These are phyloP conservation scores for Glycine tomentella DNA, from an alignment of 306 rosid genomes.

Conservation along the genomic window DNA sequence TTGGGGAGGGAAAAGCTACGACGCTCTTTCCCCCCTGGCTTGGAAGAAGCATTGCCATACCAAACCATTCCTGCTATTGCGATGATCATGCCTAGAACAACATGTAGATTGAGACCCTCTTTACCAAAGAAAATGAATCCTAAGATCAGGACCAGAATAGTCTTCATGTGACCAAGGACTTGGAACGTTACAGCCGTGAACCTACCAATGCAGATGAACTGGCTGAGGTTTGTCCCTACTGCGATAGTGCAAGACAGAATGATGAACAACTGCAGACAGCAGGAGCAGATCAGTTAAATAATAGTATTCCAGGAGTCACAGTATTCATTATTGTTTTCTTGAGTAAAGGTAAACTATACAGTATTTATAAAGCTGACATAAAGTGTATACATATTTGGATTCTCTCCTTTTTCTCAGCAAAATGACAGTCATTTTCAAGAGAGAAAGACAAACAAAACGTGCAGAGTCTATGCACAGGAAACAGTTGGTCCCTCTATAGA, in stretches of 20 bases:
- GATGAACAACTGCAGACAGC: constrained; percentile 76
- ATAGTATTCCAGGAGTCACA: constrained; percentile 38
- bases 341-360: constrained; percentile 40
- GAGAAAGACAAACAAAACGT: constrained; percentile 34
- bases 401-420: constrained; percentile 26
- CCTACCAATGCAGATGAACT: constrained; percentile 93
- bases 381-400: constrained; percentile 57
- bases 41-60: constrained; percentile 95
- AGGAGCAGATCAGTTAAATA: constrained; percentile 48
- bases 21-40: constrained; percentile 90
- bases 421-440: constrained; percentile 32
- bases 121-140: constrained; percentile 91
- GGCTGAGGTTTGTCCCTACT: constrained; percentile 94
- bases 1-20: constrained; percentile 67
- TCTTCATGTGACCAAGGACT: constrained; percentile 93
- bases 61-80: constrained; percentile 85
- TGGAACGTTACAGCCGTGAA: constrained; percentile 89
- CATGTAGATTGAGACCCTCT: constrained; percentile 87
- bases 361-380: constrained; percentile 41
- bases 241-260: constrained; percentile 85
- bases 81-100: constrained; percentile 74
- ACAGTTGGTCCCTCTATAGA: constrained; percentile 31
- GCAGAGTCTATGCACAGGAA: constrained; percentile 37
- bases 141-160: constrained; percentile 76
- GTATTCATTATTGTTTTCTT: constrained; percentile 33